phyloP scores from a whole-genome alignment of 148 eudicot species.

The Persicaria tinctoria region DNA sequence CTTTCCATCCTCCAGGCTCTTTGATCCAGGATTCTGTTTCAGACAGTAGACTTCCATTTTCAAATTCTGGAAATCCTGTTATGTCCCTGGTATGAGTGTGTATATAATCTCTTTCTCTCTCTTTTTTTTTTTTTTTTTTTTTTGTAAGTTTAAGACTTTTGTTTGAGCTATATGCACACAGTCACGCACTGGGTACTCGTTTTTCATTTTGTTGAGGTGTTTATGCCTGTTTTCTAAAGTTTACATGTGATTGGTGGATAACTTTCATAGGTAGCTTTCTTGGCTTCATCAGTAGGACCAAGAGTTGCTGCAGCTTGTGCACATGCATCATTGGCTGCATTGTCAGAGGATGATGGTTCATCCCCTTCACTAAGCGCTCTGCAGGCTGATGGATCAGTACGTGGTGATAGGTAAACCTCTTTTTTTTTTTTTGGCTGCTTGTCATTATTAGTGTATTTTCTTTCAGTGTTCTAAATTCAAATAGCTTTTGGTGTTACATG shows the following conservation, averaged over 20 bases:
- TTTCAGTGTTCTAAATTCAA: neutral
- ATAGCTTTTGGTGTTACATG: neutral
- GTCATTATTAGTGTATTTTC: neutral
- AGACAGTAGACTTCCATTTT: constrained; percentile 65
- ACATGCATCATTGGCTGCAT: constrained; percentile 76
- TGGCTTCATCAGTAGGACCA: constrained; percentile 92
- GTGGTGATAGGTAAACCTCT: constrained; percentile 38
- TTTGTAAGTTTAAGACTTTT: constrained; percentile 11
- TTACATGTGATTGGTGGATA: constrained; percentile 19
- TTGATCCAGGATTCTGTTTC: constrained; percentile 33
- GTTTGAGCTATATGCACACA: neutral
- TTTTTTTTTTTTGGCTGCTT: constrained; percentile 1
- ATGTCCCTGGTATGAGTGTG: constrained; percentile 64
- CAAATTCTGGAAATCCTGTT: constrained; percentile 77
- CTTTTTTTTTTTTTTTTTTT: neutral
- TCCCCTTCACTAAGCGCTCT: constrained; percentile 13
- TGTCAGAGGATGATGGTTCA: constrained; percentile 45
- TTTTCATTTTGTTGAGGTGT: neutral
- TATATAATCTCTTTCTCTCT: neutral
- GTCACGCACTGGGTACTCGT: neutral
- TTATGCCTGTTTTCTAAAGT: neutral
- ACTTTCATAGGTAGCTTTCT: constrained; percentile 67
- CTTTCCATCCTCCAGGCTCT: constrained; percentile 37
- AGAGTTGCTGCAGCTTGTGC: constrained; percentile 99
- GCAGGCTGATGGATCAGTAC: constrained; percentile 27